phyloP scores from a whole-genome alignment of 2,329 filamentous ascomycete genomes.

The Orbilia brochopaga region DNA sequence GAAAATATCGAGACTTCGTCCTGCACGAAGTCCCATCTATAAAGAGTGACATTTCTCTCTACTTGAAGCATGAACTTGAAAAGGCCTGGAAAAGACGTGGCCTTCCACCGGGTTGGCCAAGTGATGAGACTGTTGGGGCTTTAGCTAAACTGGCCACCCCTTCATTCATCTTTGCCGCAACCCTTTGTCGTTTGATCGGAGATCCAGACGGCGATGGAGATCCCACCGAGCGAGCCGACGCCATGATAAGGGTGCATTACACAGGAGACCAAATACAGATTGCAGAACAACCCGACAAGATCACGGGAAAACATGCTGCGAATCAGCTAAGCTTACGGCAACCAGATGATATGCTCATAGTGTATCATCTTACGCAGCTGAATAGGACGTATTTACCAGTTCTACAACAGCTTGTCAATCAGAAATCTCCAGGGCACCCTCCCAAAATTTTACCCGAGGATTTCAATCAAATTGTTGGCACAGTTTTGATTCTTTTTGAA shows the following conservation, averaged over 20 bases:
- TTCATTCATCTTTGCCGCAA: slow-evolving; percentile 51
- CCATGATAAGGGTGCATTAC: too few relatives aligned
- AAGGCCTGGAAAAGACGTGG: too few relatives aligned
- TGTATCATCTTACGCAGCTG: neutral
- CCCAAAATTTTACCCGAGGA: neutral
- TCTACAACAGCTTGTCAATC: neutral
- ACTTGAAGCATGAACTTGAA: slow-evolving; percentile 56
- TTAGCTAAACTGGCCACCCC: slow-evolving; percentile 49
- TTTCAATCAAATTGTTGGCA: neutral
- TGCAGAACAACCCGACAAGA: too few relatives aligned
- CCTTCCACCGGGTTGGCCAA: slow-evolving; percentile 40
- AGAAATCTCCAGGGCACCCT: too few relatives aligned
- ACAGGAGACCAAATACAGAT: too few relatives aligned
- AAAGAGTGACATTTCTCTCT: slow-evolving; percentile 58
- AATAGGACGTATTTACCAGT: slow-evolving; percentile 5
- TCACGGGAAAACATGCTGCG: too few relatives aligned
- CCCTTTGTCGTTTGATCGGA: slow-evolving; percentile 54
- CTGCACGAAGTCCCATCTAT: slow-evolving; percentile 58
- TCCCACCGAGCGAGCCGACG: too few relatives aligned
- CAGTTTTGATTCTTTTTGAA: neutral
- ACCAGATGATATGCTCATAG: neutral
- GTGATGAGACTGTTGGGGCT: slow-evolving; percentile 33
- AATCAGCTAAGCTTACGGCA: neutral
- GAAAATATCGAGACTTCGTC: slow-evolving; percentile 55
- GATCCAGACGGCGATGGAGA: neutral